Evolutionary conservation across 257 asterid species (phyloP).

Genomic region (Marsdenia floribunda): DNA sequence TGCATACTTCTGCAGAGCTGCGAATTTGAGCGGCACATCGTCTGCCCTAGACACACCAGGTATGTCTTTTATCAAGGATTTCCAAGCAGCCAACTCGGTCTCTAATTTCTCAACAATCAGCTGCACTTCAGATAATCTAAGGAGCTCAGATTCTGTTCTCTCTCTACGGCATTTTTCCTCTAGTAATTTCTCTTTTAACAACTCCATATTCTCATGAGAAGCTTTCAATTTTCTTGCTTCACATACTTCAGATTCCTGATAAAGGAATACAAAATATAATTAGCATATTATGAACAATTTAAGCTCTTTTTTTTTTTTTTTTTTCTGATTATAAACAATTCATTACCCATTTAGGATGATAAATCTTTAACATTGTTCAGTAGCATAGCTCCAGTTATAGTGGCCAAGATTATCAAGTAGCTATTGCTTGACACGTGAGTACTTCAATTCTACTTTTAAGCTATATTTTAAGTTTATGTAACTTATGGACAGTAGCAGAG

Average conservation of each 20-base stretch:
- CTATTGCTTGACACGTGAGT: background rate
- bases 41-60: constrained; percentile 84
- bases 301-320: background rate
- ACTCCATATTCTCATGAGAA: constrained; percentile 59
- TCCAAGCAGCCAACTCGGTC: constrained; percentile 81
- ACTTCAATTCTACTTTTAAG: background rate
- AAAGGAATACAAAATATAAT: constrained; percentile 16
- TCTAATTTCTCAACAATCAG: constrained; percentile 50
- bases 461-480: background rate
- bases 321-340: background rate
- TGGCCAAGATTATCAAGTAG: background rate
- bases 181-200: constrained; percentile 76
- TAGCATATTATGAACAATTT: background rate
- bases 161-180: constrained; percentile 84
- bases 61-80: constrained; percentile 62
- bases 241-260: constrained; percentile 84
- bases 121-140: constrained; percentile 51
- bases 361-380: background rate
- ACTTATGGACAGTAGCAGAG: background rate
- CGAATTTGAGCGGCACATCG: constrained; percentile 62
- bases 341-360: background rate
- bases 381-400: background rate
- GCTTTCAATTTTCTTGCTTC: constrained; percentile 83
- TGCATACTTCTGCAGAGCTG: constrained; percentile 74
- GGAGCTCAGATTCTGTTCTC: constrained; percentile 77